Evolutionary conservation across 2,329 filamentous ascomycete genomes (phyloP), one percentile per base, ranked within the genome.

Genomic region (Paracoccidioides brasiliensis): DNA sequence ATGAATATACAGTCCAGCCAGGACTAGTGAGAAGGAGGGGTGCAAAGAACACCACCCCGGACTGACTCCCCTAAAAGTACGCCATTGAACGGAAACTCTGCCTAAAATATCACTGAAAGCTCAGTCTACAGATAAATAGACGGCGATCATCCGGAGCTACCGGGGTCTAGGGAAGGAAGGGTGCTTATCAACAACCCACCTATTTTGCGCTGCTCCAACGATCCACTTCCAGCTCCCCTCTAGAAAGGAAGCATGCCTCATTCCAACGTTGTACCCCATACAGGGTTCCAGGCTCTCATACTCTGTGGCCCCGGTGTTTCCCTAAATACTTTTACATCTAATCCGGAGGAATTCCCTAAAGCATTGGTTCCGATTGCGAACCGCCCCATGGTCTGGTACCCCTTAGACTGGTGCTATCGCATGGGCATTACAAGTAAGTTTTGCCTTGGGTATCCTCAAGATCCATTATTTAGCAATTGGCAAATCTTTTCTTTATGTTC

Each of bases 321-420:
- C 4, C 64, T 78, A 32, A 76, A 72, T 58, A 77, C 75, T 1
- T 76, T 78, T 59, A 77, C 74, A n/a, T 72, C 73, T 3, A 72
- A 72, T 28, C 72, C 74, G 0, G 71, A 73, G 57, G 74, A 77
- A 51, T 74, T 68, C 56, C 74, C 74, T n/a, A 76, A 76, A 62
- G 72, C 72, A 40, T 64, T 78, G 15, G 64, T 78, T n/a, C 72
- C 74, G 15, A 68, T 77, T 57, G 75, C 74, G 33, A 77, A 78
- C 58, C 66, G 75, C 44, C 75, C 74, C 4, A 76, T 77, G 74
- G 67, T 77, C 45, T 78, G 69, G 66, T 78, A 76, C 62, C 68
- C 72, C 4, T 60, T 77, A 37, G 74, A 76, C 55, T 77, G 71
- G 69, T 75, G 73, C 52, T 73, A 75, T 64, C 66, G 74, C n/a